Conservation (phyloP, 164 flowering plant species). For the Sextonia rubra region DNA sequence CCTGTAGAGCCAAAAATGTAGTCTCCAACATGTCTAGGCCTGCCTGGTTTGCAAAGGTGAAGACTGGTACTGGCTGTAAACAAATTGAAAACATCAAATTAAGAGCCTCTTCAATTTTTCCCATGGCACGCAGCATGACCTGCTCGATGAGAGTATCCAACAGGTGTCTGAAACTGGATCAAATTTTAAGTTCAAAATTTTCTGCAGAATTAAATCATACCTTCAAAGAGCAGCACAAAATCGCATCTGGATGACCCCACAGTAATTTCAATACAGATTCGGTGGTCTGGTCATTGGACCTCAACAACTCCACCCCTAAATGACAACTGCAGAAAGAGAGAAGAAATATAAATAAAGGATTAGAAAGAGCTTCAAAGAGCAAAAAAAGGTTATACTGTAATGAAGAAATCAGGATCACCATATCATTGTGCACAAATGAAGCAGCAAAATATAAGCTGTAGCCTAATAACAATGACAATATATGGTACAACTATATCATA, state of each 20-base stretch:
- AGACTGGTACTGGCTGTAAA: constrained; percentile 75
- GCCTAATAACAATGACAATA: too few species aligned
- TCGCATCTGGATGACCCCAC: constrained; percentile 95
- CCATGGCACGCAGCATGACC: neutral
- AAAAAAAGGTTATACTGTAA: too few species aligned
- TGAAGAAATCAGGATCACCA: too few species aligned
- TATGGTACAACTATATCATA: too few species aligned
- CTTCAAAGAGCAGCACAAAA: constrained; percentile 92
- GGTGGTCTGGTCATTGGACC: constrained; percentile 38
- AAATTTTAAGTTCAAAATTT: neutral
- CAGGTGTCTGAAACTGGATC: neutral
- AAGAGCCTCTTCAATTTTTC: neutral
- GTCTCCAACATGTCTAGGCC: constrained; percentile 2
- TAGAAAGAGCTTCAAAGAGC: too few species aligned
- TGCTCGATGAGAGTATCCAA: neutral
- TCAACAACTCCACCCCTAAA: constrained; percentile 65
- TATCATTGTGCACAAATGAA: neutral
- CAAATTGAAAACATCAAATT: constrained; percentile 2
- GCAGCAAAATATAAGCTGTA: neutral
- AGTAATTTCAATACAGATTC: constrained; percentile 62
- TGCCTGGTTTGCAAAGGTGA: constrained; percentile 67
- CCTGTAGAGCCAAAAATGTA: neutral
- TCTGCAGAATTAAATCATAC: constrained; percentile 13
- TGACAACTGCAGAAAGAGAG: constrained; percentile 46
- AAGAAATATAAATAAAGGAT: too few species aligned